These are phyloP conservation scores for Cutaneotrichosporon sp. DNA, from an alignment of 1,284 basidiomycete species.

Conservation along the genomic window DNA sequence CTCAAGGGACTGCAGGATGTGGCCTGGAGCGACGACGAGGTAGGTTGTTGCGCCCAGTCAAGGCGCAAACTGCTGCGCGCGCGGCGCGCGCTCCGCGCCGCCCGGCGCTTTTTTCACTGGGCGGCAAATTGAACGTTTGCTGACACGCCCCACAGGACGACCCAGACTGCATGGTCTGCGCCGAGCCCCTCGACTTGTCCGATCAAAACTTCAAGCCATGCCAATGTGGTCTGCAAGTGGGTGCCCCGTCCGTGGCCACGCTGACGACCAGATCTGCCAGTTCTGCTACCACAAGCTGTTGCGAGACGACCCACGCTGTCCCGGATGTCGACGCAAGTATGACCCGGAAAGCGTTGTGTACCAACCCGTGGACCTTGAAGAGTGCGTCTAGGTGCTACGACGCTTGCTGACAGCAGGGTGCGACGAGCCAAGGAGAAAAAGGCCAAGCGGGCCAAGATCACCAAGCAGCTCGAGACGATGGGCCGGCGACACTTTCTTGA, in stretches of 20 bases:
- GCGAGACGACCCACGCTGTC: conserved; percentile 94
- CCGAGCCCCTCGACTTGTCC: conserved; percentile 98
- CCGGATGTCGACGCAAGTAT: conserved; percentile 91
- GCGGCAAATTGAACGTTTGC: conserved; percentile 3
- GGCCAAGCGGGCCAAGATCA: conserved; percentile 89
- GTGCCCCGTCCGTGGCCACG: conserved; percentile 15
- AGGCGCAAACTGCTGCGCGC: not conserved
- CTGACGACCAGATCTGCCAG: conserved; percentile 73
- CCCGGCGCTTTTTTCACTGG: not conserved
- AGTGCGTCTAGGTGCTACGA: conserved; percentile 58
- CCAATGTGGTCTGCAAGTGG: conserved; percentile 94
- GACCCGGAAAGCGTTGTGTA: conserved; percentile 91
- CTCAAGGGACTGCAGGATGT: conserved; percentile 79
- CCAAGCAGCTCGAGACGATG: conserved; percentile 86
- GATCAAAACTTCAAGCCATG: conserved; percentile 99
- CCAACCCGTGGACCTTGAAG: conserved; percentile 90
- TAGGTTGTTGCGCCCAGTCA: conserved; percentile 27
- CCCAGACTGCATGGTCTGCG: conserved; percentile 94
- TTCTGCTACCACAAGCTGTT: conserved; percentile 99
- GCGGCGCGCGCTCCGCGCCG: not conserved
- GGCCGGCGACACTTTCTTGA: conserved; percentile 85
- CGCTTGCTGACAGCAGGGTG: conserved; percentile 57
- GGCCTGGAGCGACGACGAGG: conserved; percentile 95
- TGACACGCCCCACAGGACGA: conserved; percentile 64
- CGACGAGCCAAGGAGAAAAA: conserved; percentile 94